A percentile compares a stretch with the other conserved stretches of the same genome.
Evolutionary conservation across 441 rosid genomes (phyloP).

Genomic region (Jatropha multifida): DNA sequence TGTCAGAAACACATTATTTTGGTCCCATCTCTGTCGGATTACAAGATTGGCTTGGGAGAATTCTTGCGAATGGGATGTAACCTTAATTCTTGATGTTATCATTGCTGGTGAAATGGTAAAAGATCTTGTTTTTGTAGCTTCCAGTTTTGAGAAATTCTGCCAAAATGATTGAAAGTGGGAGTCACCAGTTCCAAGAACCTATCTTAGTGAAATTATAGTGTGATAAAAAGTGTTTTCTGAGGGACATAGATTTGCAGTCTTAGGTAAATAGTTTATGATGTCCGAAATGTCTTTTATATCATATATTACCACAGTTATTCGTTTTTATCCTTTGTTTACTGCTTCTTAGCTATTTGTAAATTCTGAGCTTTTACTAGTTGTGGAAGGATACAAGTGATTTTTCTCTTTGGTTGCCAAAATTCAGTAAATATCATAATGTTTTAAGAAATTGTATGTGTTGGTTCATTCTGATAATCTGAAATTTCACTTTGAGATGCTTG

Average conservation of each 20-base stretch:
- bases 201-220: not conserved
- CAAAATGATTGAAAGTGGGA: not conserved
- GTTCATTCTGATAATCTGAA: not conserved
- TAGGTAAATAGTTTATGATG: not conserved
- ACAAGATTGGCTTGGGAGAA: not conserved
- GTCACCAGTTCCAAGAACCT: not conserved
- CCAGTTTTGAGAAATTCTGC: not conserved
- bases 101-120: not conserved
- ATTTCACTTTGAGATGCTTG: constrained; percentile 11
- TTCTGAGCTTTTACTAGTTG: constrained; percentile 2
- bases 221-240: not conserved
- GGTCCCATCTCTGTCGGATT: not conserved
- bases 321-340: not conserved
- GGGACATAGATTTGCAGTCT: not conserved
- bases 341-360: not conserved
- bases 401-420: not conserved
- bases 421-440: not conserved
- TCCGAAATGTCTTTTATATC: not conserved
- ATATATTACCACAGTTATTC: no score
- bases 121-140: not conserved
- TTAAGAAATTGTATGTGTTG: not conserved
- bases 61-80: not conserved
- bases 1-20: not conserved
- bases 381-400: not conserved
- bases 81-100: not conserved